Evolutionary conservation across 331 rosid genomes (phyloP).

Genomic region (Erythrophleum ivorense): DNA sequence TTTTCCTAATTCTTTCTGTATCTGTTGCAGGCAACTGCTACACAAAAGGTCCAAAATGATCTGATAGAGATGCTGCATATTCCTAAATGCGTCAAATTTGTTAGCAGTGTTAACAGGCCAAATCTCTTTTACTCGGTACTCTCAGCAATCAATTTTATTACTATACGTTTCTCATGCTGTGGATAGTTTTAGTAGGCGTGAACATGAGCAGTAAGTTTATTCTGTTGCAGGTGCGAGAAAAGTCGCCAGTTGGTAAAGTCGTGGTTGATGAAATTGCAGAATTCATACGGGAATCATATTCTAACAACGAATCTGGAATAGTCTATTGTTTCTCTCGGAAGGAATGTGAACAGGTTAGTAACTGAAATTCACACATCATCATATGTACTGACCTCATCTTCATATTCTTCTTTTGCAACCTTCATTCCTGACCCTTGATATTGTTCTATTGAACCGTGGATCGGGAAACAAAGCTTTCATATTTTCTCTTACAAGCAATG

Average conservation of each 20-base stretch:
- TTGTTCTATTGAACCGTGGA: too few species aligned
- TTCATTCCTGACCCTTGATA: too few species aligned
- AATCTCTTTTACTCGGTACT: slow-evolving; percentile 80
- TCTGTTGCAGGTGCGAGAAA: slow-evolving; percentile 68
- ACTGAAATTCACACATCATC: too few species aligned
- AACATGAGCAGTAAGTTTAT: too few species aligned
- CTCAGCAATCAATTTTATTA: too few species aligned
- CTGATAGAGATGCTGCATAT: slow-evolving; percentile 87
- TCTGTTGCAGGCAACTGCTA: slow-evolving; percentile 88
- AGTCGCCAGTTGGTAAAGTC: slow-evolving; percentile 81
- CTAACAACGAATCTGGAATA: slow-evolving; percentile 82
- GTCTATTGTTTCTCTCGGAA: slow-evolving; percentile 92
- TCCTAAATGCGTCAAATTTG: slow-evolving; percentile 80
- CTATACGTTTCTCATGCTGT: too few species aligned
- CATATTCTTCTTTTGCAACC: too few species aligned
- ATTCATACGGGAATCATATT: slow-evolving; percentile 71
- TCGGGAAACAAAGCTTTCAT: background rate
- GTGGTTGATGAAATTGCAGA: slow-evolving; percentile 76
- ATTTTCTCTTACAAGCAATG: slow-evolving; percentile 34
- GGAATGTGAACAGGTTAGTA: slow-evolving; percentile 88
- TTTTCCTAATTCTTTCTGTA: background rate
- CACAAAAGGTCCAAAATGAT: slow-evolving; percentile 89
- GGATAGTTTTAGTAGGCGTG: too few species aligned
- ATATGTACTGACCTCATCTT: too few species aligned
- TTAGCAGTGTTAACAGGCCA: slow-evolving; percentile 91